A percentile compares a stretch with the other conserved stretches of the same genome.
These are phyloP conservation scores for Cystobasidium slooffiae DNA, from an alignment of 1,284 basidiomycete species.

Conservation along the genomic window DNA sequence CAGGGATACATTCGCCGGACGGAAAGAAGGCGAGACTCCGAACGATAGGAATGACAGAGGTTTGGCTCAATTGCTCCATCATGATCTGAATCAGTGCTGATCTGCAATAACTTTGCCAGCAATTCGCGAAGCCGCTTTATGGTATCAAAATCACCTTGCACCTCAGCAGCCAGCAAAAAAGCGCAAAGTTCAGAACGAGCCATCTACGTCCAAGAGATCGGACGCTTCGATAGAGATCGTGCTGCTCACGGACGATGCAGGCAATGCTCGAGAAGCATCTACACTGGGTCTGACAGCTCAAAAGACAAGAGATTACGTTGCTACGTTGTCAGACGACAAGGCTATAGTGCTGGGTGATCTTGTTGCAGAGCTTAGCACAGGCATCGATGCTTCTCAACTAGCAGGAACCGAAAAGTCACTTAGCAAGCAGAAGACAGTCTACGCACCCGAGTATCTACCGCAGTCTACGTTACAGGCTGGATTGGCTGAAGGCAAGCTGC, in stretches of 20 bases:
- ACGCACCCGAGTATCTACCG: conserved; percentile 72
- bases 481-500: conserved; percentile 78
- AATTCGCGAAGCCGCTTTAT: conserved; percentile 79
- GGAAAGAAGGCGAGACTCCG: conserved; percentile 74
- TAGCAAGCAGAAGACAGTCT: conserved; percentile 47
- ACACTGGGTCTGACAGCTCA: conserved; percentile 67
- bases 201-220: conserved; percentile 6
- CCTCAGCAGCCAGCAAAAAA: conserved; percentile 62
- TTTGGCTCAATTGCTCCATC: conserved; percentile 55
- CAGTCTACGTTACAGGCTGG: conserved; percentile 76
- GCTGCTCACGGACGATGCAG: conserved; percentile 85
- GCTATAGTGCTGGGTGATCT: conserved; percentile 74
- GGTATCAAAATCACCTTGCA: conserved; percentile 78
- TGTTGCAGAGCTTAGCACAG: conserved; percentile 67
- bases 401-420: conserved; percentile 40
- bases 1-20: conserved; percentile 76
- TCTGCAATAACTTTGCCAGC: conserved; percentile 60
- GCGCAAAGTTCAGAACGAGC: conserved; percentile 40
- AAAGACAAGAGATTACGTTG: conserved; percentile 67
- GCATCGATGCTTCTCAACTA: conserved; percentile 55
- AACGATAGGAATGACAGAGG: conserved; percentile 94
- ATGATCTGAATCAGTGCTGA: conserved; percentile 9
- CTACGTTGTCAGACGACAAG: conserved; percentile 65
- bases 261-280: conserved; percentile 77
- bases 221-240: conserved; percentile 64